phyloP scores from a whole-genome alignment of 2,329 filamentous ascomycete species.

The Cladosporium cucumerinum region DNA sequence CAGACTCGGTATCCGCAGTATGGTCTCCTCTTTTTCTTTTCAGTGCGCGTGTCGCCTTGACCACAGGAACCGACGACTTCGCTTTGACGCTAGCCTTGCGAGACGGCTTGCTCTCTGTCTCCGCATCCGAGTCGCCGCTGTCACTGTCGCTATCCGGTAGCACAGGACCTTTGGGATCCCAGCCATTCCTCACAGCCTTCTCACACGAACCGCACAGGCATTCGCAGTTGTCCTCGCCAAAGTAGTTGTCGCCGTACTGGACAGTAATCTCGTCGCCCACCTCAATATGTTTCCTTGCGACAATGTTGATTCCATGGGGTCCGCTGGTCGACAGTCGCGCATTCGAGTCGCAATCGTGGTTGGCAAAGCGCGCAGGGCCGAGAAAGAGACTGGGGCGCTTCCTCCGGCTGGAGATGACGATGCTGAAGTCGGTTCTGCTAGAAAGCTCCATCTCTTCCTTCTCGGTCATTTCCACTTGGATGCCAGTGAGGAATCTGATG shows the following conservation, averaged over 20 bases:
- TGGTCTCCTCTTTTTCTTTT: slow-evolving; percentile 25
- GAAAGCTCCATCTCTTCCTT: slow-evolving; percentile 85
- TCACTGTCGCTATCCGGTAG: slow-evolving; percentile 34
- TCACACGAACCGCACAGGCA: slow-evolving; percentile 91
- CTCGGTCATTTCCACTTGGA: slow-evolving; percentile 86
- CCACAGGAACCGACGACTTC: background rate
- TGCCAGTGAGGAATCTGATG: slow-evolving; percentile 86
- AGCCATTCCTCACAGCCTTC: slow-evolving; percentile 70
- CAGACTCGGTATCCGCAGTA: slow-evolving; percentile 1
- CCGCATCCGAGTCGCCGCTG: slow-evolving; percentile 33
- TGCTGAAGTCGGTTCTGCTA: slow-evolving; percentile 90
- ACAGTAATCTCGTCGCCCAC: slow-evolving; percentile 95
- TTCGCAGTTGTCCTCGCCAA: slow-evolving; percentile 91
- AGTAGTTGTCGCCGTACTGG: slow-evolving; percentile 92
- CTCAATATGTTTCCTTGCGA: slow-evolving; percentile 76
- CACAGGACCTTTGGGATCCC: slow-evolving; percentile 55
- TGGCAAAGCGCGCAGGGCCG: slow-evolving; percentile 91
- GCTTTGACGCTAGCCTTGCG: background rate
- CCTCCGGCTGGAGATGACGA: slow-evolving; percentile 88
- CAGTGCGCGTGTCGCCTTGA: background rate
- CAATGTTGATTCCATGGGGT: slow-evolving; percentile 83
- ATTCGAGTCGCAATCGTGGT: slow-evolving; percentile 95
- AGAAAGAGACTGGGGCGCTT: slow-evolving; percentile 90
- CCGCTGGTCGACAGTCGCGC: slow-evolving; percentile 80
- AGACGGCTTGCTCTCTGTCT: slow-evolving; percentile 25